phyloP scores from a whole-genome alignment of 306 rosid species.

The Begonia loranthoides region DNA sequence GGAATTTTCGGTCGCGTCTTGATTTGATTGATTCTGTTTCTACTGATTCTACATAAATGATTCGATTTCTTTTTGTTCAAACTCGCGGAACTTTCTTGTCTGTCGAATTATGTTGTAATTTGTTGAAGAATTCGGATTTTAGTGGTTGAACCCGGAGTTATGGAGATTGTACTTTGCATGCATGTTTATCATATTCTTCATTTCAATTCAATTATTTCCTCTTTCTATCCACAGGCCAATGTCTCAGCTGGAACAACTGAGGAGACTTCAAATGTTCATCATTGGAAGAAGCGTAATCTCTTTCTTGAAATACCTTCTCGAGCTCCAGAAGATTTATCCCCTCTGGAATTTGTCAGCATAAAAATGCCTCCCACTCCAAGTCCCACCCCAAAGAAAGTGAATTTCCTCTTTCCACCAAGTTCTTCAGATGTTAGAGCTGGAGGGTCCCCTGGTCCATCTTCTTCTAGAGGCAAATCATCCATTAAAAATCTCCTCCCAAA shows the following conservation, averaged over 20 bases:
- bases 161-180: too few relatives aligned
- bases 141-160: too few relatives aligned
- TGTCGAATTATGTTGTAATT: too few relatives aligned
- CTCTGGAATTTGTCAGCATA: constrained; percentile 43
- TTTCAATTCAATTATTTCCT: too few relatives aligned
- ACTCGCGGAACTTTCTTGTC: too few relatives aligned
- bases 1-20: too few relatives aligned
- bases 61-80: too few relatives aligned
- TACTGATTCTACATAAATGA: too few relatives aligned
- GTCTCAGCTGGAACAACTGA: constrained; percentile 27
- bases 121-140: too few relatives aligned
- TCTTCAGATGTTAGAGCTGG: constrained; percentile 35
- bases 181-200: too few relatives aligned
- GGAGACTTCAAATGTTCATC: constrained; percentile 25
- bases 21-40: too few relatives aligned
- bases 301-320: constrained; percentile 50
- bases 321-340: constrained; percentile 26
- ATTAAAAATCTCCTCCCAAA: constrained; percentile 57
- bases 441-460: constrained; percentile 38
- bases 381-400: constrained; percentile 70
- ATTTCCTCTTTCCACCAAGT: constrained; percentile 51
- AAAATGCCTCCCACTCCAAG: constrained; percentile 65
- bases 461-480: constrained; percentile 54
- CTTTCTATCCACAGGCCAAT: constrained; percentile 28
- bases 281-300: constrained; percentile 51